A percentile compares a stretch with the other conserved stretches of the same genome.
Evolutionary conservation across 169 alveolate species (phyloP).

Genomic region (Perkinsus marinus): DNA sequence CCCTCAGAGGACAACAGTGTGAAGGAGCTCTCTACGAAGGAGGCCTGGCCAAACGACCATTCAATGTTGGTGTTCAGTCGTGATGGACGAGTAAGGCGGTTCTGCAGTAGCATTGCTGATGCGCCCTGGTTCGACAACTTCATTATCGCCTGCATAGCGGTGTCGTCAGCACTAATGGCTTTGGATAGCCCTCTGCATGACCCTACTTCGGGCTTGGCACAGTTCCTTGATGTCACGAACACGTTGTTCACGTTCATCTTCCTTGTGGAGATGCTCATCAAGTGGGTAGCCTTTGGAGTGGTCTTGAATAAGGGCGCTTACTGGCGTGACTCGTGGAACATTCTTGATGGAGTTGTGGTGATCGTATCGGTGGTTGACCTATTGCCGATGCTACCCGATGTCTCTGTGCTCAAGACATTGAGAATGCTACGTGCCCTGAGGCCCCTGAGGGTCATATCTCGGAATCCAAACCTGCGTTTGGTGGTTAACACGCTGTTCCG

Average conservation of each 20-base stretch:
- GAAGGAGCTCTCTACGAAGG: neutral
- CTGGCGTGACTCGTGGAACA: conserved; percentile 15
- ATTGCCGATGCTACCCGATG: neutral
- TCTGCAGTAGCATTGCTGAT: neutral
- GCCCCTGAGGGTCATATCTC: conserved; percentile 51
- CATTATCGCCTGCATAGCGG: neutral
- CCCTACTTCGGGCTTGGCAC: neutral
- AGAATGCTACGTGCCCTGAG: conserved; percentile 48
- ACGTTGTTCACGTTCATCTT: neutral
- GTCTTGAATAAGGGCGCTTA: conserved; percentile 1
- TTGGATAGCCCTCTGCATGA: neutral
- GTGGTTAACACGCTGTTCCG: conserved; percentile 47
- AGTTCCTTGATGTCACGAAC: neutral
- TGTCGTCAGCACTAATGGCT: neutral
- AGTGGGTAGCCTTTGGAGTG: conserved; percentile 4
- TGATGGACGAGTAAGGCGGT: neutral
- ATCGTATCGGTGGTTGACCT: neutral
- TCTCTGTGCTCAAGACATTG: conserved; percentile 22
- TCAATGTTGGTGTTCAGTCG: neutral
- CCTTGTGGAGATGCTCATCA: neutral
- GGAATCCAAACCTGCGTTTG: conserved; percentile 37
- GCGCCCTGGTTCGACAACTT: neutral
- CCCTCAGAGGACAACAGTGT: neutral
- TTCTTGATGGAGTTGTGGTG: conserved; percentile 24
- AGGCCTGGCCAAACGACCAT: neutral